Percentiles rank a stretch among this genome's conserved stretches.
These are phyloP conservation scores for Solanum clarkiae DNA, from an alignment of 257 asterid genomes.

Conservation along the genomic window DNA sequence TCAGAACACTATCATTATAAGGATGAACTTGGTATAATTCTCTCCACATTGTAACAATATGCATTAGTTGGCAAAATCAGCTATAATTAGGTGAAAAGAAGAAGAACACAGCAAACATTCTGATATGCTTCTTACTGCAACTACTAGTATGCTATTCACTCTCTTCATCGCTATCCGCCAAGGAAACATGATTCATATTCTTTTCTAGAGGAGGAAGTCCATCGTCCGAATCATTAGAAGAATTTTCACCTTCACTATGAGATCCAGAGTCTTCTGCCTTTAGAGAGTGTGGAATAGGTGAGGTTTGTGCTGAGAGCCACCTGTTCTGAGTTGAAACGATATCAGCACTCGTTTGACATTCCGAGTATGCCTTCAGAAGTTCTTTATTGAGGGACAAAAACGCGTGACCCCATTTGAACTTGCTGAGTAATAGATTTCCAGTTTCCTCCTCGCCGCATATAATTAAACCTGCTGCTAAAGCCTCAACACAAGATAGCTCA, in stretches of 20 bases:
- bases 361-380: conserved; percentile 74
- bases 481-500: conserved; percentile 96
- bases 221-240: conserved; percentile 50
- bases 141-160: conserved; percentile 20
- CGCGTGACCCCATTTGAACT: conserved; percentile 99
- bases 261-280: conserved; percentile 29
- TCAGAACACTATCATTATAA: background rate
- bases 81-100: background rate
- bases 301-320: conserved; percentile 70
- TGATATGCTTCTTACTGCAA: background rate
- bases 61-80: background rate
- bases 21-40: background rate
- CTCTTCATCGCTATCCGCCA: conserved; percentile 61
- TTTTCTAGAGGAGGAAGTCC: conserved; percentile 96
- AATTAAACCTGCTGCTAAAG: conserved; percentile 86
- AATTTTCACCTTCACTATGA: conserved; percentile 24
- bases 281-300: conserved; percentile 17
- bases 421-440: conserved; percentile 61
- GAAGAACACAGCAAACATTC: background rate
- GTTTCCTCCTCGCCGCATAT: conserved; percentile 89
- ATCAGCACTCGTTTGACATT: conserved; percentile 58
- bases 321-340: conserved; percentile 62
- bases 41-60: background rate
- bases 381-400: conserved; percentile 90
- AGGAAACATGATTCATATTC: conserved; percentile 61